These are phyloP conservation scores for Pythium sukuiense DNA, from an alignment of 352 stramenopile genomes.

Conservation along the genomic window DNA sequence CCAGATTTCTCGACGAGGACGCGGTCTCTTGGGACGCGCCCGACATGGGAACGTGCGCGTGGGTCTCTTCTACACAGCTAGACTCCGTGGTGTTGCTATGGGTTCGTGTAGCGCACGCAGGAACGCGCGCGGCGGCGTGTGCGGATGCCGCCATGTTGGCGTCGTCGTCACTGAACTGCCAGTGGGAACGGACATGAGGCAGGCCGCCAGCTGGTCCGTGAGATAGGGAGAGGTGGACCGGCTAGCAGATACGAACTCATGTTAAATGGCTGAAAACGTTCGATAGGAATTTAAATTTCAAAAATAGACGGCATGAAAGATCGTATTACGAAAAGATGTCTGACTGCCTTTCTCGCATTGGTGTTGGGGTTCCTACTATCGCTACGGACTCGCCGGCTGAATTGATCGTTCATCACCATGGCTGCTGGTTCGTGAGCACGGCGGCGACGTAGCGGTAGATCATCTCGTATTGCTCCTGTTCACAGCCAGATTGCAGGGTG, in stretches of 20 bases:
- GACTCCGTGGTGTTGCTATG: background rate
- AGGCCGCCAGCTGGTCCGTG: background rate
- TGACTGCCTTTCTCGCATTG: background rate
- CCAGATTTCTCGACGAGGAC: background rate
- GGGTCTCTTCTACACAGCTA: background rate
- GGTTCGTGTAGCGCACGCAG: background rate
- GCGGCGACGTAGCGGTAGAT: slow-evolving; percentile 81
- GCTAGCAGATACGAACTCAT: background rate
- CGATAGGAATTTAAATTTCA: background rate
- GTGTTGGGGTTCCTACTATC: background rate
- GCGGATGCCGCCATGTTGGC: slow-evolving; percentile 1
- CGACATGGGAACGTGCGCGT: background rate
- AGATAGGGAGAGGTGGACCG: background rate
- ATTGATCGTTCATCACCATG: slow-evolving; percentile 52
- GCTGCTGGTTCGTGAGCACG: slow-evolving; percentile 47
- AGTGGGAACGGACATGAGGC: background rate
- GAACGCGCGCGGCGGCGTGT: background rate
- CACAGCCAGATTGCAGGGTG: background rate
- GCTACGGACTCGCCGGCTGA: background rate
- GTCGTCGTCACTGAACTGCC: background rate
- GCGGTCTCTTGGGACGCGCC: background rate
- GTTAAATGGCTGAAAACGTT: background rate
- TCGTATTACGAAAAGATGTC: background rate
- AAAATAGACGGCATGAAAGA: background rate
- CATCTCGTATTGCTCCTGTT: slow-evolving; percentile 84